phyloP scores from a whole-genome alignment of 2,329 filamentous ascomycete genomes.

The Akanthomyces lecanii region DNA sequence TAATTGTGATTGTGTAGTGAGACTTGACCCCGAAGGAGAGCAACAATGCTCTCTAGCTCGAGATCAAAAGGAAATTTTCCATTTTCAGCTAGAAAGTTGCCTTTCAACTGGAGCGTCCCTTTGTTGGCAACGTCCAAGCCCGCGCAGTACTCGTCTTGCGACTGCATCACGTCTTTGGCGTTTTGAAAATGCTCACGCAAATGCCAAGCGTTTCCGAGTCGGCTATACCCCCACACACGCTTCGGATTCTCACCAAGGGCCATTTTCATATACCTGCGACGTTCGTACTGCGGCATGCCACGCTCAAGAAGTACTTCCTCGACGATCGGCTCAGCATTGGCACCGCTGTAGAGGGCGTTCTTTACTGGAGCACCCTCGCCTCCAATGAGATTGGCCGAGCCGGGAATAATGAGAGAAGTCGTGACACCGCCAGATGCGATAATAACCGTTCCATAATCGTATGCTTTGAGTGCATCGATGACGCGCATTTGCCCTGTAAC shows the following conservation, averaged over 20 bases:
- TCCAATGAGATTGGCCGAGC: slow-evolving; percentile 42
- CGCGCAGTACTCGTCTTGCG: slow-evolving; percentile 31
- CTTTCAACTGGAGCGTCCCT: not conserved
- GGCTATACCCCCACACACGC: slow-evolving; percentile 32
- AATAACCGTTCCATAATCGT: slow-evolving; percentile 34
- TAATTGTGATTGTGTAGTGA: slow-evolving; percentile 44
- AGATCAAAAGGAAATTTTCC: slow-evolving; percentile 30
- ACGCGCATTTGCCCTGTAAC: slow-evolving; percentile 35
- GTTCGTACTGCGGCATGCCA: slow-evolving; percentile 29
- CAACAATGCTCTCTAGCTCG: slow-evolving; percentile 38
- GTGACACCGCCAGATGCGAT: slow-evolving; percentile 43
- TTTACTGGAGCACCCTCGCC: slow-evolving; percentile 41
- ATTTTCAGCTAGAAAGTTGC: slow-evolving; percentile 24
- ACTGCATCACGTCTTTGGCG: slow-evolving; percentile 32
- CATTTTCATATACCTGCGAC: slow-evolving; percentile 41
- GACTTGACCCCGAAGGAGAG: slow-evolving; percentile 37
- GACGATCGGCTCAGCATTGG: slow-evolving; percentile 34
- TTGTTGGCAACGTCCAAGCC: not conserved
- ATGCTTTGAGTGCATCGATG: slow-evolving; percentile 33
- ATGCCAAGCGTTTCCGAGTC: slow-evolving; percentile 38
- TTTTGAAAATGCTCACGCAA: slow-evolving; percentile 37
- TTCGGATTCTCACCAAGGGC: slow-evolving; percentile 45
- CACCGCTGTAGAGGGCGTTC: slow-evolving; percentile 33
- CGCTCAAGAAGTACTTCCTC: slow-evolving; percentile 40
- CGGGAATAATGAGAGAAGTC: slow-evolving; percentile 42